Base-by-base conservation (phyloP, 495 filamentous ascomycete species). In the Hypoxylon subgilvum region DNA sequence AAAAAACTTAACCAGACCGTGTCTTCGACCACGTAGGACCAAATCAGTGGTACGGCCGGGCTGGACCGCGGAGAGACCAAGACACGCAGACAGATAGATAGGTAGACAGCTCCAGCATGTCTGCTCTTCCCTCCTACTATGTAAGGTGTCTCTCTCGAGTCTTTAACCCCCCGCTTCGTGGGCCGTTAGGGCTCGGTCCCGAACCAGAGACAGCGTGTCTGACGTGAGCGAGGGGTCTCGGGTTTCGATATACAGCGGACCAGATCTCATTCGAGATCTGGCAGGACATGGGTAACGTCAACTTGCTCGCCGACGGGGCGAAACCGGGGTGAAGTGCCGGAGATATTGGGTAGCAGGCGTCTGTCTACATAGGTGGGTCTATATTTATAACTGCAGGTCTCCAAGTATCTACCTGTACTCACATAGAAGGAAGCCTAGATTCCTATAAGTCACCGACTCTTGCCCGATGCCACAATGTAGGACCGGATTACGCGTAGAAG, bases 181-280 rank as follows among this genome's bases (percentile, higher is more conserved):
- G 41, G 44, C 58, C 58, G 58, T 62, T 62, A 42, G 58, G 40
- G 34, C 45, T 62, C 51, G 58, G 51, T 45, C 52, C 58, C 51
- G 52, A 8, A 47, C 50, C n/a, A 61, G 50, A 61, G 45, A 56
- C 45, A 51, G 27, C 46, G 28, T 38, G 51, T 34, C 32, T 34
- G 28, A 44, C 38, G 27, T 16, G 46, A 45, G 45, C 12, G 40
- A 30, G 23, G 19, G 52, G 54, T 57, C 22, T 57, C 44, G 25
- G 52, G 56, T 59, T 27, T 52, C 46, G 44, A 45, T 13, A 46
- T 32, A 30, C 7, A 32, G n/a, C 52, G 41, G 59, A 41, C 30
- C 32, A 30, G 46, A 56, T 63, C 46, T 63, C 27, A 25, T 43
- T 38, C 51, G 39, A 38, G 58, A 62, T 55, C 58, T 62, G 17